Evolutionary conservation across 768 basidiomycete genomes (phyloP).

Genomic region (Phaffia tasmanica): DNA sequence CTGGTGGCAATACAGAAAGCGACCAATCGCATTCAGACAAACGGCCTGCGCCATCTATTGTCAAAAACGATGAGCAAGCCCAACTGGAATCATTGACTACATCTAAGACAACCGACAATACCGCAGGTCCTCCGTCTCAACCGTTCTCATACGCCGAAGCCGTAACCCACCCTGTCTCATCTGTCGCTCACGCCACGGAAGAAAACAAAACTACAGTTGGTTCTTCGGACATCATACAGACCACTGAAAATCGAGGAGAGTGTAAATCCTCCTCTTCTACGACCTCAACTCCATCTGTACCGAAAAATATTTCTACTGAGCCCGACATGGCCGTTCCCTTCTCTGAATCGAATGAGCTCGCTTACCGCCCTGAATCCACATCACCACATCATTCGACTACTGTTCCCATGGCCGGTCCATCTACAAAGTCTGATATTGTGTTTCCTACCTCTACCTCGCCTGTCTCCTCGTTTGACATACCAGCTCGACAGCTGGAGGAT

Average conservation of each 20-base stretch:
- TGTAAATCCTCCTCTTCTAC: background rate
- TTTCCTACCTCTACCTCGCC: too few relatives aligned
- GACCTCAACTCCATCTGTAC: background rate
- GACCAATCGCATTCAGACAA: background rate
- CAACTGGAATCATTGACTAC: too few relatives aligned
- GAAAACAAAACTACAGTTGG: background rate
- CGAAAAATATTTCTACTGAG: background rate
- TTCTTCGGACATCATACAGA: background rate
- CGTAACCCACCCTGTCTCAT: background rate
- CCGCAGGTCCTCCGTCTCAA: background rate
- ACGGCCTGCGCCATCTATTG: background rate
- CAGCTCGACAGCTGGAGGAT: too few relatives aligned
- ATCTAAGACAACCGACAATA: background rate
- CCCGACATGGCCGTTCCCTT: background rate
- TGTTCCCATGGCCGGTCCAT: too few relatives aligned
- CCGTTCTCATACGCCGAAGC: constrained; percentile 9
- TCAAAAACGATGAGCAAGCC: background rate
- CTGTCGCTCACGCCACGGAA: background rate
- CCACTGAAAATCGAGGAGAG: background rate
- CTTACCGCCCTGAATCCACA: too few relatives aligned
- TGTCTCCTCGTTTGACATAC: too few relatives aligned
- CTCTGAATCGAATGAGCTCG: background rate
- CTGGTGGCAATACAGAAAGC: background rate
- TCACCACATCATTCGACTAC: too few relatives aligned
- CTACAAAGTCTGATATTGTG: too few relatives aligned